Evolutionary conservation across 208 protist species (phyloP).

Genomic region (Blastocrithidia nonstop): DNA sequence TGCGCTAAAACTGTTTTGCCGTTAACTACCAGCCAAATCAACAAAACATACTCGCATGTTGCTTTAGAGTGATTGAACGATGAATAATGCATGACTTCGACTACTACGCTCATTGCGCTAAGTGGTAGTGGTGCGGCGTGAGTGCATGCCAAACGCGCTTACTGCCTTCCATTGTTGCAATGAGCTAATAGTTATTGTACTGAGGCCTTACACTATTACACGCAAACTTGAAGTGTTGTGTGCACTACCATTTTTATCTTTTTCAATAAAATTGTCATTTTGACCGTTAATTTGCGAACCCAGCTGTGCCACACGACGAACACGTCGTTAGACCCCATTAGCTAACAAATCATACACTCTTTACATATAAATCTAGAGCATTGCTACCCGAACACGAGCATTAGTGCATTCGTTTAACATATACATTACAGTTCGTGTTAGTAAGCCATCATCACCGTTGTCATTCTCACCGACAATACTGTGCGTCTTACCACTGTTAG

Average conservation of each 20-base stretch:
- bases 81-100: slow-evolving; percentile 87
- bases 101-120: slow-evolving; percentile 83
- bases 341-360: slow-evolving; percentile 67
- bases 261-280: not conserved
- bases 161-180: slow-evolving; percentile 56
- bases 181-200: slow-evolving; percentile 35
- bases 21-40: slow-evolving; percentile 77
- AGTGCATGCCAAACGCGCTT: slow-evolving; percentile 53
- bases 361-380: slow-evolving; percentile 80
- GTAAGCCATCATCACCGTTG: slow-evolving; percentile 41
- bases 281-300: not conserved
- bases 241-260: not conserved
- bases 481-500: slow-evolving; percentile 80
- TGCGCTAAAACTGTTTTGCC: slow-evolving; percentile 65
- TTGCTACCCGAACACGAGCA: slow-evolving; percentile 71
- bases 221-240: slow-evolving; percentile 2
- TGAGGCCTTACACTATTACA: slow-evolving; percentile 49
- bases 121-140: slow-evolving; percentile 68
- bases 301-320: too few relatives aligned
- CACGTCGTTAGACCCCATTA: slow-evolving; percentile 25
- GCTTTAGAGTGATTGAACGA: slow-evolving; percentile 42
- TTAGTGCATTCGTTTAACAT: slow-evolving; percentile 33
- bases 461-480: slow-evolving; percentile 48
- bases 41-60: slow-evolving; percentile 74
- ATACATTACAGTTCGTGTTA: slow-evolving; percentile 56